A percentile compares a stretch with the other conserved stretches of the same genome.
Conservation (phyloP, 1,284 basidiomycete genomes). For the Sporisorium scitamineum region DNA sequence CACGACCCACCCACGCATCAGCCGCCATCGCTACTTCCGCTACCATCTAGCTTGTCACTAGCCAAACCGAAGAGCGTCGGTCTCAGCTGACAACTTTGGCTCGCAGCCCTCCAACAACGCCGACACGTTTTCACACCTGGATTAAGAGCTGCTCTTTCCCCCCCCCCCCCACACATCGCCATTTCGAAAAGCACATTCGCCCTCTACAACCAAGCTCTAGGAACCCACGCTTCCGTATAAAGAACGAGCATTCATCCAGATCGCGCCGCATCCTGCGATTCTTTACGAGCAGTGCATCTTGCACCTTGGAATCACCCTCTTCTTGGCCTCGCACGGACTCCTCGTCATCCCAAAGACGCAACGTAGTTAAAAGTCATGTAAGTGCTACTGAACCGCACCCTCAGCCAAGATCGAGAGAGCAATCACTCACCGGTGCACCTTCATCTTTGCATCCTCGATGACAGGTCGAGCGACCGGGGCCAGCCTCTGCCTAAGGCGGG, state of each 20-base stretch:
- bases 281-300: not conserved
- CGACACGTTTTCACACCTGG: not conserved
- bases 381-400: not conserved
- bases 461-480: conserved; percentile 34
- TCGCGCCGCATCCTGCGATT: not conserved
- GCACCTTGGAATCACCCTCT: not conserved
- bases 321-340: not conserved
- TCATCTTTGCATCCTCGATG: not conserved
- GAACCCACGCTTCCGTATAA: not conserved
- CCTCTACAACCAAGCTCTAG: not conserved
- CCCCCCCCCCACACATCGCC: not conserved
- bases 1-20: not conserved
- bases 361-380: conserved; percentile 13
- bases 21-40: not conserved
- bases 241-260: not conserved
- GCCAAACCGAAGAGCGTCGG: not conserved
- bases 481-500: conserved; percentile 46
- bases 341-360: not conserved
- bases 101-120: not conserved
- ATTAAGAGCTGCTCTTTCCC: not conserved
- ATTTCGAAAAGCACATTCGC: not conserved
- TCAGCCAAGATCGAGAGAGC: not conserved
- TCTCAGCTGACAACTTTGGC: not conserved
- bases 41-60: not conserved
- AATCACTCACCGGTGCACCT: not conserved